These are phyloP conservation scores for Chlorella sp. DNA, from an alignment of 139 green algal genomes.

Conservation along the genomic window DNA sequence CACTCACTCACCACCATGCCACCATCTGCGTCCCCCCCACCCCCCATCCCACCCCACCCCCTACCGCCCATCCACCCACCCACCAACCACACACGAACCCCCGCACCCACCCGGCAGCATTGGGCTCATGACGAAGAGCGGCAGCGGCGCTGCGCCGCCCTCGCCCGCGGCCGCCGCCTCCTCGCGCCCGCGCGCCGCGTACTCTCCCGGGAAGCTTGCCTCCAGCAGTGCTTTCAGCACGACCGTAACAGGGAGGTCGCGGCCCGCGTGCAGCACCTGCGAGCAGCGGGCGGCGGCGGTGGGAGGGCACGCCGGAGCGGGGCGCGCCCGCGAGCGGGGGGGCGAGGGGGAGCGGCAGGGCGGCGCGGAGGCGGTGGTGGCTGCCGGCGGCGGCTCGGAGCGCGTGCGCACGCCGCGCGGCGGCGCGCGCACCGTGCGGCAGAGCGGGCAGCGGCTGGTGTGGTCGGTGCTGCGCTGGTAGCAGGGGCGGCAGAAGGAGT, in stretches of 20 bases:
- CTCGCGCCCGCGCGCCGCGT: conserved; percentile 12
- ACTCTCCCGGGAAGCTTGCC: conserved; percentile 57
- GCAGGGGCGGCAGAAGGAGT: conserved; percentile 84
- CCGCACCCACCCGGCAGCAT: conserved; percentile 67
- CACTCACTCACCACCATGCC: too few species aligned
- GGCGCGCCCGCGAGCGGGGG: neutral
- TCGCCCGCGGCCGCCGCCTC: conserved; percentile 23
- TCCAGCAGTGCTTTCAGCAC: conserved; percentile 72
- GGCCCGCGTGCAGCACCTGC: conserved; percentile 52
- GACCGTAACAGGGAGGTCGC: conserved; percentile 65
- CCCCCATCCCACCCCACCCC: too few species aligned
- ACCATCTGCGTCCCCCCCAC: too few species aligned
- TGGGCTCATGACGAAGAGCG: conserved; percentile 91
- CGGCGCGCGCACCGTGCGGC: conserved; percentile 60
- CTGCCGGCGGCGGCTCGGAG: neutral
- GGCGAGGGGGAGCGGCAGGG: too few species aligned
- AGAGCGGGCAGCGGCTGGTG: conserved; percentile 73
- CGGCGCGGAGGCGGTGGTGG: too few species aligned
- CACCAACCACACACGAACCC: too few species aligned
- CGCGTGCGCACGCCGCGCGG: neutral
- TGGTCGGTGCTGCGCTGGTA: conserved; percentile 80
- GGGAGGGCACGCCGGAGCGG: neutral
- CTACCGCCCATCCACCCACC: too few species aligned
- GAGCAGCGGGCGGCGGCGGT: neutral
- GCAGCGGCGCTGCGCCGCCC: conserved; percentile 41